phyloP scores from a whole-genome alignment of 768 basidiomycete species.

The Daedaleopsis nitida region DNA sequence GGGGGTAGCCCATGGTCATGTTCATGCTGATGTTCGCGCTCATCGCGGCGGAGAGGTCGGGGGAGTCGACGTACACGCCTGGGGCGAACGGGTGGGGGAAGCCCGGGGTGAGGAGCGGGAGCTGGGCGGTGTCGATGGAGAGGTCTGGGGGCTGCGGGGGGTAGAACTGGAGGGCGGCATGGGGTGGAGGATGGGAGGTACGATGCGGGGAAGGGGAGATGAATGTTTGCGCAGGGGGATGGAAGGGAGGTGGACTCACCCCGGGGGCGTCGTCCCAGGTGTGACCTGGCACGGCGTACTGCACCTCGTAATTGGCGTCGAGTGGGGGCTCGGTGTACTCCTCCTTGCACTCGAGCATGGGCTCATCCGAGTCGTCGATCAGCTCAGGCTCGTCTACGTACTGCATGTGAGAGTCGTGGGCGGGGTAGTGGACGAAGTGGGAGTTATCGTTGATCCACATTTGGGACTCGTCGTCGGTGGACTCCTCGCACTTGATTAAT shows the following conservation, averaged over 20 bases:
- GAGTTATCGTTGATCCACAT: neutral
- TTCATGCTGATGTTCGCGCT: neutral
- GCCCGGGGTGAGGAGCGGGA: neutral
- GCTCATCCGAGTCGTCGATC: neutral
- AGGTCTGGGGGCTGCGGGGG: neutral
- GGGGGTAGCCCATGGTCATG: neutral
- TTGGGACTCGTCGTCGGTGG: neutral
- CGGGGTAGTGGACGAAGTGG: neutral
- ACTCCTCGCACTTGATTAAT: neutral
- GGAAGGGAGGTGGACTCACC: neutral
- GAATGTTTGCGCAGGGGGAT: neutral
- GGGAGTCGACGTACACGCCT: neutral
- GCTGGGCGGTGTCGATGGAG: conserved; percentile 2
- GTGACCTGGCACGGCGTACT: neutral
- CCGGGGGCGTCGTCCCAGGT: neutral
- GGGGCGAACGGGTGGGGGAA: neutral
- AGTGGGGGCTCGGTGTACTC: neutral
- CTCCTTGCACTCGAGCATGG: neutral
- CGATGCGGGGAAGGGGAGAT: neutral
- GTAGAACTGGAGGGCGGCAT: neutral
- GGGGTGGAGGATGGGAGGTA: neutral
- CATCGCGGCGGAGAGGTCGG: neutral
- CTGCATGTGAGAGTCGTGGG: neutral
- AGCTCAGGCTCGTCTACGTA: neutral
- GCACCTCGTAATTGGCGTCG: neutral